Evolutionary conservation across 805 yeast genomes (phyloP), one percentile per base, ranked within the genome.

Genomic region (Starmerella ratchasimensis): DNA sequence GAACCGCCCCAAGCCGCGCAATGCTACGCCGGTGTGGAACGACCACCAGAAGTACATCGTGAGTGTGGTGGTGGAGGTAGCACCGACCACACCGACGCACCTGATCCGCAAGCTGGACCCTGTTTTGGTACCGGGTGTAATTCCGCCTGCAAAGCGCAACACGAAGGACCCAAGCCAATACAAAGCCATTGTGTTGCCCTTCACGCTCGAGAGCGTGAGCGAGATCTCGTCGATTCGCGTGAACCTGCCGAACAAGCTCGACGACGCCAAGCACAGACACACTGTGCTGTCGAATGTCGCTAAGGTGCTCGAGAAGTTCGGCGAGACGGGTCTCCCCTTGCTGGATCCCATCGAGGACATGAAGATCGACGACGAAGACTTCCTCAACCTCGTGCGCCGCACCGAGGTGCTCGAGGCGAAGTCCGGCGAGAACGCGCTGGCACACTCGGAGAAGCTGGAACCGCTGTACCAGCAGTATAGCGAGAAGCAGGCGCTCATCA

Each of bases 31-130:
- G 38, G 63, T 62, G 2, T 82, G 63, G 56, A 67, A 77, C 14
- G 95, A 86, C 49, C 95, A 88, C 56, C 94, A 90, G 55, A 73
- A 93, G 0, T 88, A 83, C 56, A 65, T 90, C 44, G 86, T 86
- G 9, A 80, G 76, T 46, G 96, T 84, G 9, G 72, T 90, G 40
- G 78, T 88, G 2, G 75, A 78, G 75, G 81, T 74, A 49, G 71
- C 69, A 22, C 37, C 51, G 13, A 94, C 84, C 44, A 69, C 96
- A 2, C 96, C 62, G 10, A 71, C 75, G 2, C 80, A 78, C 50
- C 62, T 83, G 50, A 71, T 83, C 47, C 80, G 83, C 55, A 76
- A 80, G 18, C 73, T 73, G 57, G 78, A 71, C 48, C 93, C 93
- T 20, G 63, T 60, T n/a, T 66, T 86, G 35, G 86, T 93, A 5